Evolutionary conservation across 1,284 basidiomycete genomes (phyloP), one percentile per base, ranked within the genome.

Genomic region (Flammula alnicola): DNA sequence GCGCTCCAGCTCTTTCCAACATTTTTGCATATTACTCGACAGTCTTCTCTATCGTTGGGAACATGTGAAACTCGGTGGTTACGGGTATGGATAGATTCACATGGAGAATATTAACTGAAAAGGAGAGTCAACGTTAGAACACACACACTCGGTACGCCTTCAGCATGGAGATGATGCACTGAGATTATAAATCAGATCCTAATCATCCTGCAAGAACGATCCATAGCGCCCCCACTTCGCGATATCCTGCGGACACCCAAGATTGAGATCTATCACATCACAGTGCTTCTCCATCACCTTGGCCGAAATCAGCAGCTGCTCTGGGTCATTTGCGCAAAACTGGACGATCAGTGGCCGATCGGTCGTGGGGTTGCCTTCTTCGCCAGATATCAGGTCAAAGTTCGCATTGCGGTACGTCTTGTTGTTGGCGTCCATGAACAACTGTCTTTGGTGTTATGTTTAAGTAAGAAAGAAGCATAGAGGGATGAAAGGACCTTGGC

Each of bases 1-100:
- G 95, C 0, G 95, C 96, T 0, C 96, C 96, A 0, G 96, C 95
- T 0, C 85, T 74, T 69, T 97, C 95, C 44, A 99, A 82, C 93
- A 98, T 95, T 62, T 87, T 79, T 1, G 96, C 96, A 62, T n/a
- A n/a, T n/a, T 98, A 99, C 50, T 86, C 86, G 1, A 98, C 83
- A 0, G 95, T 98, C 70, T 89, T 91, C 62, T 93, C 87, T 5
- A 91, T 68, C 0, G 86, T 85, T 3, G 91, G 83, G 68, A 95
- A 98, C 1, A 97, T 86, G 8, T 96, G 83, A 71, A 98, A 96
- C 68, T 99, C 98, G 43, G 93, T 96, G 0, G 95, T 98, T 0
- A 98, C 93, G 0, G 96, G 96, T 8, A 98, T 76, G 1, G 80
- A 78, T 3, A 98, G 80, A 60, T n/a, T n/a, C n/a, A n/a, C n/a